A percentile compares a stretch with the other conserved stretches of the same genome.
These are phyloP conservation scores for Bryum argenteum DNA, from an alignment of 225 moss, liverwort and hornwort species.

Conservation along the genomic window DNA sequence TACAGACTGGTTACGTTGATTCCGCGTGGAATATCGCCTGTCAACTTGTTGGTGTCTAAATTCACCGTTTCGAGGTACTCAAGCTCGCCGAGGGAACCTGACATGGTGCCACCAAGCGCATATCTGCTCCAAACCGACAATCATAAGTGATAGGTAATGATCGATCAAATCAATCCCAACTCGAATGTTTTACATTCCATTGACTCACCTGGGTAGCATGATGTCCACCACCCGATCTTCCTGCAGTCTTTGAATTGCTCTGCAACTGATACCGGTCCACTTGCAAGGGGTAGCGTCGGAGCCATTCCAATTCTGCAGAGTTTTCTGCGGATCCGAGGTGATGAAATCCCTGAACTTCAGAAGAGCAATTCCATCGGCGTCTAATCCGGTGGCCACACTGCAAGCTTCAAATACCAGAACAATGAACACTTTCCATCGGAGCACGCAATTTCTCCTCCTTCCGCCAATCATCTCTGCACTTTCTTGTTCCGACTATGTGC, in stretches of 20 bases:
- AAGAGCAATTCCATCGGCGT: slow-evolving; percentile 55
- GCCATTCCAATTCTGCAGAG: slow-evolving; percentile 44
- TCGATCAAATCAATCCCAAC: background rate
- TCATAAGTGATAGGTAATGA: no score
- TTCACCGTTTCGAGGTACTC: slow-evolving; percentile 41
- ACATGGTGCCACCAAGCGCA: slow-evolving; percentile 54
- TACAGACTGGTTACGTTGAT: slow-evolving; percentile 35
- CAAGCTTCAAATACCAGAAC: slow-evolving; percentile 26
- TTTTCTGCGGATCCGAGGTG: slow-evolving; percentile 41
- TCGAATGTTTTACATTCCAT: background rate
- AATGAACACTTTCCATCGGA: slow-evolving; percentile 16
- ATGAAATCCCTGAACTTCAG: slow-evolving; percentile 51
- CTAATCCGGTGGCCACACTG: slow-evolving; percentile 31
- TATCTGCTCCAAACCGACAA: slow-evolving; percentile 22
- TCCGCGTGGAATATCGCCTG: slow-evolving; percentile 47
- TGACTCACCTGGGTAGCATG: slow-evolving; percentile 39
- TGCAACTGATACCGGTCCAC: slow-evolving; percentile 64
- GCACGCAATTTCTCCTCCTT: slow-evolving; percentile 16
- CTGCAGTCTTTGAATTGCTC: background rate
- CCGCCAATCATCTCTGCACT: slow-evolving; percentile 24
- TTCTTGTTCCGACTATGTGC: background rate
- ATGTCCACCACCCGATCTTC: slow-evolving; percentile 42
- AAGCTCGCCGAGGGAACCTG: slow-evolving; percentile 60
- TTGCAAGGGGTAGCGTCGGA: slow-evolving; percentile 52
- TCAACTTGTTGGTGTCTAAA: slow-evolving; percentile 46